phyloP scores from a whole-genome alignment of 202 grass and related monocot genomes.

The Zoysia matrella region DNA sequence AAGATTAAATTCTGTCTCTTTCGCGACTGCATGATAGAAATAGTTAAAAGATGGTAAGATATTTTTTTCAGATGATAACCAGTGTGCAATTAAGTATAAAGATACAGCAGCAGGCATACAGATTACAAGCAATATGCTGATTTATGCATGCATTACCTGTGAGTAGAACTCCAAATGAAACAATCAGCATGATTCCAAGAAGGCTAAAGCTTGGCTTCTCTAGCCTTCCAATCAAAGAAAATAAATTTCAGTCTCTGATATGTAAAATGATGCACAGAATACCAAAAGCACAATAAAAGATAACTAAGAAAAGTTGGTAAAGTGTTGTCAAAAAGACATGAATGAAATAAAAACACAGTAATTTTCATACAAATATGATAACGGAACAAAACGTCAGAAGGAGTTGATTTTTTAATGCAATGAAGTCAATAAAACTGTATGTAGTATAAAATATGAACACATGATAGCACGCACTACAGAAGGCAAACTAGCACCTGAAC shows the following conservation, averaged over 20 bases:
- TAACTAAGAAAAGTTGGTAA: not conserved
- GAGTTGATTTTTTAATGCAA: not conserved
- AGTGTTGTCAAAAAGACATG: not conserved
- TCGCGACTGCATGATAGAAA: slow-evolving; percentile 73
- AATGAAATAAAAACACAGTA: not conserved
- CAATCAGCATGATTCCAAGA: slow-evolving; percentile 87
- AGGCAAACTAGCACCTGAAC: slow-evolving; percentile 26
- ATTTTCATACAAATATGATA: not conserved
- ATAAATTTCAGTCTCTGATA: slow-evolving; percentile 21
- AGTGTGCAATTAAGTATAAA: slow-evolving; percentile 2
- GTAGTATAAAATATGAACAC: not conserved
- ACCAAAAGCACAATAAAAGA: slow-evolving; percentile 7
- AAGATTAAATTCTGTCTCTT: slow-evolving; percentile 84
- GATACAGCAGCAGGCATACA: slow-evolving; percentile 19
- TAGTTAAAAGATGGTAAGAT: slow-evolving; percentile 24
- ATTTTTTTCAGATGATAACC: slow-evolving; percentile 5
- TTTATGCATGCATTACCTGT: slow-evolving; percentile 65
- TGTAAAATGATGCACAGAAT: slow-evolving; percentile 22
- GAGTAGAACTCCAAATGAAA: slow-evolving; percentile 88
- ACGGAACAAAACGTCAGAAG: not conserved
- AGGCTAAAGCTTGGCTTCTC: slow-evolving; percentile 91
- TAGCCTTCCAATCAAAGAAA: slow-evolving; percentile 65
- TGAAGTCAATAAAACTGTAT: not conserved
- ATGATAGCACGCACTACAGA: not conserved
- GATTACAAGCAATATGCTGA: slow-evolving; percentile 19